phyloP scores from a whole-genome alignment of 176 grass and related monocot species.

The Pharus latifolius region DNA sequence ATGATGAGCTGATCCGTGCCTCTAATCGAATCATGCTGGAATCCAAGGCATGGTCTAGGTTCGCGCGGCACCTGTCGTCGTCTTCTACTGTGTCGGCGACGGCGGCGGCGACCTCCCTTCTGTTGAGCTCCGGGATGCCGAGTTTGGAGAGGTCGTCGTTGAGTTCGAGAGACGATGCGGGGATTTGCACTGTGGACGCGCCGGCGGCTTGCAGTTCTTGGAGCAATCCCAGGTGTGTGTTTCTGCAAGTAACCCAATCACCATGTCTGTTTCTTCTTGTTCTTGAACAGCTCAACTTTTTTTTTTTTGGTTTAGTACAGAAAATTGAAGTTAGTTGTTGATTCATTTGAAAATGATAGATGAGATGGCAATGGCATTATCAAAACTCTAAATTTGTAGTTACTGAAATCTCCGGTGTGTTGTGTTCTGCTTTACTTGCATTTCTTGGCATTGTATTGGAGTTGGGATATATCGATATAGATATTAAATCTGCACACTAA shows the following conservation, averaged over 20 bases:
- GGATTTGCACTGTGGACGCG: neutral
- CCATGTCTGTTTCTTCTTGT: too few species aligned
- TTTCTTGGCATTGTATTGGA: neutral
- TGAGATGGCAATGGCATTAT: too few species aligned
- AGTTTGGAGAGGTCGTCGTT: neutral
- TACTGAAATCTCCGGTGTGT: too few species aligned
- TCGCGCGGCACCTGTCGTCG: constrained; percentile 8
- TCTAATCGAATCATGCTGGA: constrained; percentile 18
- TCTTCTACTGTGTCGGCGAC: neutral
- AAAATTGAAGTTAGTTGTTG: too few species aligned
- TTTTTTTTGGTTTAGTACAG: too few species aligned
- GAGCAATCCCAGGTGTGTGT: neutral
- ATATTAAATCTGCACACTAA: neutral
- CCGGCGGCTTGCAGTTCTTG: constrained; percentile 3
- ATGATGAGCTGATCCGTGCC: neutral
- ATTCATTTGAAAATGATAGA: too few species aligned
- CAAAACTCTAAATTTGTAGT: too few species aligned
- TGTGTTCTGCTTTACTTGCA: neutral
- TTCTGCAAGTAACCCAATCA: too few species aligned
- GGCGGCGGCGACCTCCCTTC: neutral
- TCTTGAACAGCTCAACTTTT: too few species aligned
- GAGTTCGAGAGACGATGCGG: neutral
- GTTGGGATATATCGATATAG: neutral
- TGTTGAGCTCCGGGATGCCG: constrained; percentile 3
- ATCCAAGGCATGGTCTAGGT: constrained; percentile 19